These are phyloP conservation scores for Brettanomyces bruxellensis DNA, from an alignment of 805 yeast species.

Conservation along the genomic window DNA sequence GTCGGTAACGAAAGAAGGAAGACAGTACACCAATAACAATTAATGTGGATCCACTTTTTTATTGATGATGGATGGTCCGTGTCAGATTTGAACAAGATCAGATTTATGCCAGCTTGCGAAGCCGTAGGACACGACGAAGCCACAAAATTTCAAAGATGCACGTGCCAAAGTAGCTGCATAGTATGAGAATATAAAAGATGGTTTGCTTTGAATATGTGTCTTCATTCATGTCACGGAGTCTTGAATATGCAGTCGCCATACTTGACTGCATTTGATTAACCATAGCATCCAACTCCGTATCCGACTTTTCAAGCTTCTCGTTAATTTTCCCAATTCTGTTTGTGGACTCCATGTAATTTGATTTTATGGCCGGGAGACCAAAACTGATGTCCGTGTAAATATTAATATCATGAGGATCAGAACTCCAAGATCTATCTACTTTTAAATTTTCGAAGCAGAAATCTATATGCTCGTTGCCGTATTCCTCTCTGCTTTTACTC, in stretches of 20 bases:
- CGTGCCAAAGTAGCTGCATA: constrained; percentile 2
- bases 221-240: constrained; percentile 21
- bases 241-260: constrained; percentile 12
- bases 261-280: constrained; percentile 7
- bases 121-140: not conserved
- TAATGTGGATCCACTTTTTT: too few relatives aligned
- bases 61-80: too few relatives aligned
- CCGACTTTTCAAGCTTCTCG: constrained; percentile 9
- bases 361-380: constrained; percentile 19
- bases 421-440: constrained; percentile 22
- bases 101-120: not conserved
- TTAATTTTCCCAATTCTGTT: constrained; percentile 8
- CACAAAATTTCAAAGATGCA: not conserved
- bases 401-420: constrained; percentile 9
- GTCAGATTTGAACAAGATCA: too few relatives aligned
- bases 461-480: constrained; percentile 15
- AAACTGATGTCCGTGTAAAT: constrained; percentile 14
- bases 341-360: constrained; percentile 14
- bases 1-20: too few relatives aligned
- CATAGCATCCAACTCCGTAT: constrained; percentile 13
- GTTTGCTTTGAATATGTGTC: constrained; percentile 13
- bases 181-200: constrained; percentile 3
- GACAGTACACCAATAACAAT: too few relatives aligned
- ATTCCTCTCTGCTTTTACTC: constrained; percentile 7
- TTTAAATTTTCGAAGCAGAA: constrained; percentile 24